These are phyloP conservation scores for Trichoderma harzianum DNA, from an alignment of 2,329 filamentous ascomycete species.

Conservation along the genomic window DNA sequence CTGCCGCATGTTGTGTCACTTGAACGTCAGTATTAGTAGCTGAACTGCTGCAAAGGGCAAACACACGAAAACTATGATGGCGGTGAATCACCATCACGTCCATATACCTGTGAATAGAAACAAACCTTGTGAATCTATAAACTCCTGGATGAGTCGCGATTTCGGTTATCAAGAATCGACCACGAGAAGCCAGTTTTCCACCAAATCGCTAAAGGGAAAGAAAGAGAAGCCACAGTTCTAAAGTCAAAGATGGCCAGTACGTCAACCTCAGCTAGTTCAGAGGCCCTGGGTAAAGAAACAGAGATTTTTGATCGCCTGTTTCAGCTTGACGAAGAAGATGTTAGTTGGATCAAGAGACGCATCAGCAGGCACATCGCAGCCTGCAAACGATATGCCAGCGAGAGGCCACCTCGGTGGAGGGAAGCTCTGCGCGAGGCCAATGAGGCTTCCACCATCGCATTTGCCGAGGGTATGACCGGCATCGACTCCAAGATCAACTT, in stretches of 20 bases:
- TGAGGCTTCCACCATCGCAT: not conserved
- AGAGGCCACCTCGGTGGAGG: not conserved
- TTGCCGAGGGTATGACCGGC: not conserved
- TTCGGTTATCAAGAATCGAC: not conserved
- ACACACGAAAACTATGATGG: not conserved
- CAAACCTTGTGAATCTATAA: not conserved
- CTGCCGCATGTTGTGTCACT: conserved; percentile 4
- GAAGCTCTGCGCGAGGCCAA: conserved; percentile 1
- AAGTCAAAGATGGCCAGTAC: not conserved
- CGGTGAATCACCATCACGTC: not conserved
- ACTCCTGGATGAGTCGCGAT: not conserved
- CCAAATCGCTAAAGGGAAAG: not conserved
- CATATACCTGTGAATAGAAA: not conserved
- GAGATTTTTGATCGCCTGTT: conserved; percentile 12
- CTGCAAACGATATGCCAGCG: not conserved
- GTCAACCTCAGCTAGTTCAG: not conserved
- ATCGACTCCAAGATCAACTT: conserved; percentile 13
- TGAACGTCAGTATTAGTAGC: not conserved
- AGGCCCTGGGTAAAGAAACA: not conserved
- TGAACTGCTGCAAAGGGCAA: not conserved
- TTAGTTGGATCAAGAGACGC: not conserved
- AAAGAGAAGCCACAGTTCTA: not conserved
- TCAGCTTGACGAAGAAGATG: not conserved
- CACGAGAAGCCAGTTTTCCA: not conserved
- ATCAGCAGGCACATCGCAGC: not conserved